phyloP scores from a whole-genome alignment of 495 filamentous ascomycete genomes.

The Talaromyces stipitatus region DNA sequence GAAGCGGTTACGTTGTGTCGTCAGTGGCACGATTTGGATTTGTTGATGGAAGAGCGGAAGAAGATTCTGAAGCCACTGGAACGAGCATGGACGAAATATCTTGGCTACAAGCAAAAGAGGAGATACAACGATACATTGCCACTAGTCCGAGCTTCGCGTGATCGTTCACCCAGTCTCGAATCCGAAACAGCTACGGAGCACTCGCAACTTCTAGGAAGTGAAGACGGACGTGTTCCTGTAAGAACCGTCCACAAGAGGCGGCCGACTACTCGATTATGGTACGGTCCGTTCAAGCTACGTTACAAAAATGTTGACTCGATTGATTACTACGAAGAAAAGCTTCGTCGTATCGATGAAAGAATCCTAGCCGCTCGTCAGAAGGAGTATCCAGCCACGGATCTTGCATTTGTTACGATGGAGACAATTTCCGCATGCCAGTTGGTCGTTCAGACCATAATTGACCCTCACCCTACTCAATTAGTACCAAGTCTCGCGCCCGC shows the following conservation, averaged over 20 bases:
- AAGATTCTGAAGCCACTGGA: constrained; percentile 66
- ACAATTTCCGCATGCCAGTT: constrained; percentile 90
- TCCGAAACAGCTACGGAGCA: constrained; percentile 38
- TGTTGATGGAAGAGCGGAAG: constrained; percentile 60
- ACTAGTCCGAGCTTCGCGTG: constrained; percentile 38
- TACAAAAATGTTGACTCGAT: constrained; percentile 78
- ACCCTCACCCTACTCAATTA: constrained; percentile 79
- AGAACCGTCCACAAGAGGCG: constrained; percentile 40
- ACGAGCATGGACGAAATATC: constrained; percentile 71
- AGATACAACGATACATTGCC: constrained; percentile 43
- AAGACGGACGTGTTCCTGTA: constrained; percentile 25
- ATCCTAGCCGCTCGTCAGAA: constrained; percentile 65
- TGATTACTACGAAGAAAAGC: constrained; percentile 82
- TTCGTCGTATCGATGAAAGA: constrained; percentile 73
- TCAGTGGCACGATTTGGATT: constrained; percentile 79
- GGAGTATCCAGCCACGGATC: constrained; percentile 66
- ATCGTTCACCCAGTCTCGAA: constrained; percentile 19
- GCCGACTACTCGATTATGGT: constrained; percentile 69
- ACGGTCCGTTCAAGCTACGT: constrained; percentile 66
- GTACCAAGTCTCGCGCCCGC: constrained; percentile 78
- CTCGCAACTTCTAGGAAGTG: constrained; percentile 44
- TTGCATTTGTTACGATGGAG: constrained; percentile 96
- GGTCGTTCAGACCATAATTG: constrained; percentile 86
- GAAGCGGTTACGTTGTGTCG: constrained; percentile 82
- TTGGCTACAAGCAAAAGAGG: constrained; percentile 43